Evolutionary conservation across 192 early-diverging fungal species (phyloP), one percentile per base, ranked within the genome.

Genomic region (Geranomyces michiganensis): DNA sequence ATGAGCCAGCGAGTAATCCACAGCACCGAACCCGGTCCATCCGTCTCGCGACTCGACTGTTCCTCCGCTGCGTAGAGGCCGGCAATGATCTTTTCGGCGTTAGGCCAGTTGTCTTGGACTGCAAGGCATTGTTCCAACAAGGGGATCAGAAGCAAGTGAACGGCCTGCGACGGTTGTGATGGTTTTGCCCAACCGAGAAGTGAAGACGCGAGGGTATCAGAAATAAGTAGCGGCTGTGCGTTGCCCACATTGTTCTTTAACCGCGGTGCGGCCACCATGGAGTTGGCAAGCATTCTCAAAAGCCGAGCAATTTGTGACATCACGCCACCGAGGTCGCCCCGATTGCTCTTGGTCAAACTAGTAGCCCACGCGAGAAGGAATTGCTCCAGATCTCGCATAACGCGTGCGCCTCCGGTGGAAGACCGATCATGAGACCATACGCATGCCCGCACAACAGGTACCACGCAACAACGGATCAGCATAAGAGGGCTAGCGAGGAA

Each of bases 1-100:
- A 65, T 65, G 15, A 65, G 63, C 63, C 63, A 65, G 15, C 45
- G 36, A 30, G 63, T 65, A 17, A 65, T 45, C 43, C 45, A 65
- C 21, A 41, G 59, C 17, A 26, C 24, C 24, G 15, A 24, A 8
- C n/a, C 51, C n/a, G 51, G 19, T 53, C 24, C 51, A 53, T 53
- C n/a, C 19, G 19, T n/a, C 19, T 2, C 51, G 7, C 24, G 51
- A 26, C 7, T 53, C 7, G 51, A 3, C 6, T 53, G 51, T n/a
- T n/a, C 51, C 29, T 60, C 58, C 5, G 58, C 58, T 17, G 29
- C 58, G 31, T 19, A 60, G 17, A 60, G 31, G 12, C 58, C 58
- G 17, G 58, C 58, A 29, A 60, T 19, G 31, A 60, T 60, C 15
- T 67, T 30, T 55, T 36, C 48, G 27, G 46, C 22, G 30, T 36